A percentile compares a stretch with the other conserved stretches of the same genome.
These are phyloP conservation scores for Tolypocladium tropicale DNA, from an alignment of 2,329 filamentous ascomycete species.

Conservation along the genomic window DNA sequence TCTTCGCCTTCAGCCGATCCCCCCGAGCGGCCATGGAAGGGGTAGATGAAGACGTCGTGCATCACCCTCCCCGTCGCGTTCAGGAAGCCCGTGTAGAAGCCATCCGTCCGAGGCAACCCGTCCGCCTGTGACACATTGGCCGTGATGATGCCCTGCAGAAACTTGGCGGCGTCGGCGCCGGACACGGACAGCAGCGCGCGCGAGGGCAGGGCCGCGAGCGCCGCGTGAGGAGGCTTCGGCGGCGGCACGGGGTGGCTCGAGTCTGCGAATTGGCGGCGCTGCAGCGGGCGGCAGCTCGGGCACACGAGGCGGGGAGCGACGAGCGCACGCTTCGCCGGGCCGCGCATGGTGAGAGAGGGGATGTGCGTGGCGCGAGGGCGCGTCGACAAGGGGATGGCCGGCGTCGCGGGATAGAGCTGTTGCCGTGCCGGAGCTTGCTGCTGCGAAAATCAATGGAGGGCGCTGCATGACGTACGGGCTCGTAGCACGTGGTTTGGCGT, in stretches of 20 bases:
- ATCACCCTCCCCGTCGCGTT: slow-evolving; percentile 77
- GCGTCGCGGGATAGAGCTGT: neutral
- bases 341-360: slow-evolving; percentile 8
- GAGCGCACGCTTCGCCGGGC: slow-evolving; percentile 11
- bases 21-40: slow-evolving; percentile 27
- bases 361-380: neutral
- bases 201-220: slow-evolving; percentile 51
- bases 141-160: slow-evolving; percentile 82
- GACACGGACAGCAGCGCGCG: slow-evolving; percentile 71
- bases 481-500: neutral
- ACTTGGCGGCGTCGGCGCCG: slow-evolving; percentile 70
- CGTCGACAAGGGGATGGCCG: neutral
- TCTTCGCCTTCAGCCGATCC: slow-evolving; percentile 16
- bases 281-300: slow-evolving; percentile 18
- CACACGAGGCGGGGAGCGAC: slow-evolving; percentile 12
- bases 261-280: slow-evolving; percentile 20
- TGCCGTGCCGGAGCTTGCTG: neutral
- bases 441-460: neutral
- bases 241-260: slow-evolving; percentile 14
- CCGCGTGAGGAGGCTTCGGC: slow-evolving; percentile 33
- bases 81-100: slow-evolving; percentile 75
- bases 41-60: slow-evolving; percentile 86
- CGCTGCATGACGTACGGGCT: neutral
- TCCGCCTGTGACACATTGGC: slow-evolving; percentile 33
- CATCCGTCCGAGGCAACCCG: slow-evolving; percentile 28